phyloP scores from a whole-genome alignment of 306 rosid genomes.

The Hylodesmum podocarpum region DNA sequence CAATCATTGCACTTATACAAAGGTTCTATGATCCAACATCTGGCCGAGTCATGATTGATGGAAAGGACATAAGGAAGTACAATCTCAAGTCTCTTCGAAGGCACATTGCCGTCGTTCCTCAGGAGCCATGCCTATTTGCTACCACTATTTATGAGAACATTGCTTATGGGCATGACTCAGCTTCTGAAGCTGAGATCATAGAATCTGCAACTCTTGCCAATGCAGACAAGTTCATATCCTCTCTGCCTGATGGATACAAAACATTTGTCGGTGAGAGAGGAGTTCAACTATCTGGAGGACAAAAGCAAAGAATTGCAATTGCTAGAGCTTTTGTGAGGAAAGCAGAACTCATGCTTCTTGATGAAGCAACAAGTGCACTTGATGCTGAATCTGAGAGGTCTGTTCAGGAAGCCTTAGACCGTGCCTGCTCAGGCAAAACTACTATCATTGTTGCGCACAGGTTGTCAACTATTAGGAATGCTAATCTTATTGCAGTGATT shows the following conservation, averaged over 20 bases:
- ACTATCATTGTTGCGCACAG: conserved; percentile 85
- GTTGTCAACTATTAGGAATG: conserved; percentile 78
- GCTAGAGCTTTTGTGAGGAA: conserved; percentile 81
- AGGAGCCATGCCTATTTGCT: conserved; percentile 86
- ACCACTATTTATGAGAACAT: conserved; percentile 74
- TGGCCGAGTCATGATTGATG: conserved; percentile 77
- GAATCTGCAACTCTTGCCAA: conserved; percentile 84
- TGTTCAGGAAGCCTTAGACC: conserved; percentile 84
- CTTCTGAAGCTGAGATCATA: conserved; percentile 71
- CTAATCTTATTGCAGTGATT: conserved; percentile 78
- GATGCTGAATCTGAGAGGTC: conserved; percentile 89
- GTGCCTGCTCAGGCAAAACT: conserved; percentile 83
- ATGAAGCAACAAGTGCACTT: conserved; percentile 96
- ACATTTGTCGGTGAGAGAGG: conserved; percentile 91
- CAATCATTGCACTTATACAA: conserved; percentile 70
- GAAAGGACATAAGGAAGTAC: conserved; percentile 82
- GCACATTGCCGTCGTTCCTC: conserved; percentile 84
- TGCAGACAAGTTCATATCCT: conserved; percentile 79
- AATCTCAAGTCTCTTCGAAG: conserved; percentile 79
- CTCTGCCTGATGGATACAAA: conserved; percentile 78
- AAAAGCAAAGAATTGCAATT: conserved; percentile 84
- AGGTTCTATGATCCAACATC: conserved; percentile 88
- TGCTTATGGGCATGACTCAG: conserved; percentile 84
- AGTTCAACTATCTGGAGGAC: conserved; percentile 86
- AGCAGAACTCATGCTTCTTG: conserved; percentile 82